These are phyloP conservation scores for Russula griseocarnosa DNA, from an alignment of 768 basidiomycete species.

Conservation along the genomic window DNA sequence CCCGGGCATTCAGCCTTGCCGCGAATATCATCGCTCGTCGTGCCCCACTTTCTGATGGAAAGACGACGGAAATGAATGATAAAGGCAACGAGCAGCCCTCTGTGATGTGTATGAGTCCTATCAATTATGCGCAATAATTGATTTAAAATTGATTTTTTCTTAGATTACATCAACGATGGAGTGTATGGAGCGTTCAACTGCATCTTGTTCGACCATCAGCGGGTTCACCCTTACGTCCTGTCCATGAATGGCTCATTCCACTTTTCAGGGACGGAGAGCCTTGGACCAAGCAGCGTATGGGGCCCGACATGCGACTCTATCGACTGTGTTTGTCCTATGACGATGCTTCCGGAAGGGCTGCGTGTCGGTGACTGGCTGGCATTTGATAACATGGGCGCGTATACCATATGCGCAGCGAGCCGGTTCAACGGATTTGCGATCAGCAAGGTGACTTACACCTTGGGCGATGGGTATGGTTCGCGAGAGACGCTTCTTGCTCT, in stretches of 20 bases:
- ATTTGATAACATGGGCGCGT: slow-evolving; percentile 98
- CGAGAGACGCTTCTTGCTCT: slow-evolving; percentile 53
- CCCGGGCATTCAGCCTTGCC: slow-evolving; percentile 87
- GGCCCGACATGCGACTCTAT: slow-evolving; percentile 98
- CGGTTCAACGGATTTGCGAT: slow-evolving; percentile 90
- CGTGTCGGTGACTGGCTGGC: slow-evolving; percentile 96
- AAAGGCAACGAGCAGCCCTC: slow-evolving; percentile 43
- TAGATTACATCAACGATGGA: slow-evolving; percentile 91
- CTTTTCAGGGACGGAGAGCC: slow-evolving; percentile 42
- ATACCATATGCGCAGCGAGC: slow-evolving; percentile 96
- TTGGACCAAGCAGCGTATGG: slow-evolving; percentile 76
- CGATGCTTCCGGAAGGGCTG: slow-evolving; percentile 60
- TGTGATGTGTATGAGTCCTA: slow-evolving; percentile 81
- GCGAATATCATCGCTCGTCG: slow-evolving; percentile 91
- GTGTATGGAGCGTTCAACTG: slow-evolving; percentile 97
- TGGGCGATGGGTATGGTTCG: slow-evolving; percentile 49
- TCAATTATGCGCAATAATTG: slow-evolving; percentile 6
- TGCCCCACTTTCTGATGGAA: slow-evolving; percentile 44
- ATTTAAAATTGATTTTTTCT: not conserved
- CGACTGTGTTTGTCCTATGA: slow-evolving; percentile 76
- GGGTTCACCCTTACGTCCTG: slow-evolving; percentile 78
- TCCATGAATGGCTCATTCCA: slow-evolving; percentile 67
- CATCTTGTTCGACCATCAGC: slow-evolving; percentile 87
- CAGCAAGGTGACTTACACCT: slow-evolving; percentile 76
- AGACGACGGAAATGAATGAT: slow-evolving; percentile 31